Percentiles rank a stretch among this genome's conserved stretches.
These are phyloP conservation scores for Aphanomyces astaci DNA, from an alignment of 352 stramenopile species.

Conservation along the genomic window DNA sequence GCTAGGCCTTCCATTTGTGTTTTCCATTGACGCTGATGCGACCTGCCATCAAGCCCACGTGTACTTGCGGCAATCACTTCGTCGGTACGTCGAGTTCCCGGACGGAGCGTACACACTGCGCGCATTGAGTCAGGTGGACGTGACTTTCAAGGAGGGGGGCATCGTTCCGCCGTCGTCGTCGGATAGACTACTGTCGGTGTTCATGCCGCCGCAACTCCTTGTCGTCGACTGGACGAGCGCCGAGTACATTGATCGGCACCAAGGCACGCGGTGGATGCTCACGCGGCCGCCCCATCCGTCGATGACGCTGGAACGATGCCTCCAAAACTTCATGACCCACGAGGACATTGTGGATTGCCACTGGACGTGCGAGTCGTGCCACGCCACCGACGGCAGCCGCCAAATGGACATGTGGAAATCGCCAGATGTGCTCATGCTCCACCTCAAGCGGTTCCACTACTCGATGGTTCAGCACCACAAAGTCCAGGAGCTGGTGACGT, in stretches of 20 bases:
- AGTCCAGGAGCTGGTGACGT: conserved; percentile 68
- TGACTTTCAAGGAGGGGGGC: conserved; percentile 33
- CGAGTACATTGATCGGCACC: conserved; percentile 21
- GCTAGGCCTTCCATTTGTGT: conserved; percentile 30
- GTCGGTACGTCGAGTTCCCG: background rate
- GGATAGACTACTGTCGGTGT: conserved; percentile 55
- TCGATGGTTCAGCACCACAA: conserved; percentile 82
- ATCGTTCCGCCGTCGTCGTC: conserved; percentile 37
- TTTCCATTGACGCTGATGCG: conserved; percentile 24
- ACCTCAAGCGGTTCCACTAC: conserved; percentile 86
- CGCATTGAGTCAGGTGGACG: conserved; percentile 53
- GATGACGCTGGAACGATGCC: conserved; percentile 51
- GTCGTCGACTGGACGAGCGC: conserved; percentile 55
- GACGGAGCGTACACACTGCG: conserved; percentile 39
- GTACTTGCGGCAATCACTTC: background rate
- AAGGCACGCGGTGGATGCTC: conserved; percentile 27
- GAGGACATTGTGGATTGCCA: conserved; percentile 65
- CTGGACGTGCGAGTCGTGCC: conserved; percentile 68
- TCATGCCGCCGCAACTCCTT: conserved; percentile 66
- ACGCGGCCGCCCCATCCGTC: conserved; percentile 22
- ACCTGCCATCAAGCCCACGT: background rate
- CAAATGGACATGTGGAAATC: conserved; percentile 61
- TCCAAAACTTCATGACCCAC: conserved; percentile 60
- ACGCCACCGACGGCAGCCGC: conserved; percentile 48
- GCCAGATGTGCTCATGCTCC: conserved; percentile 79